Conservation (phyloP, 108 stramenopile genomes). For the Stephanodiscus triporus region DNA sequence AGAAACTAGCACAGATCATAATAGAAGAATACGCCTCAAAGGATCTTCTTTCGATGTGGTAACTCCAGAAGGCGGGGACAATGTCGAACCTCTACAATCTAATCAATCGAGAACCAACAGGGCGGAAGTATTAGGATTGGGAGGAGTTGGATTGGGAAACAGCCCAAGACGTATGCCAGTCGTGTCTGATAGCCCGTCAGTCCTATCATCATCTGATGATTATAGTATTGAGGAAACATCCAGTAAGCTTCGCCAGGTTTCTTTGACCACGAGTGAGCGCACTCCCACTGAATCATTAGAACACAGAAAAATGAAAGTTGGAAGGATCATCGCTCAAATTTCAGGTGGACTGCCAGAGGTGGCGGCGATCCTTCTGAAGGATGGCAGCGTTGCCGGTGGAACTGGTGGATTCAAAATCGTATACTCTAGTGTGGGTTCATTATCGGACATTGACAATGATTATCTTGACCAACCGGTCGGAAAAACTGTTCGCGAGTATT, state of each 20-base stretch:
- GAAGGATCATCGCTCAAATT: conserved; percentile 26
- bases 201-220: conserved; percentile 5
- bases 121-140: background rate
- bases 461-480: conserved; percentile 41
- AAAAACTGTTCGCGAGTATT: conserved; percentile 21
- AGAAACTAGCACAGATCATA: background rate
- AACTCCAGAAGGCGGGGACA: background rate
- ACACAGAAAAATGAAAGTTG: conserved; percentile 26
- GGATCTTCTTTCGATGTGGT: background rate
- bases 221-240: conserved; percentile 15
- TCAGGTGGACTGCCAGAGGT: conserved; percentile 33
- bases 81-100: background rate
- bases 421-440: conserved; percentile 6
- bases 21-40: background rate
- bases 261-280: background rate
- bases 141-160: background rate
- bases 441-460: conserved; percentile 22
- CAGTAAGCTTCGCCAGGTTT: background rate
- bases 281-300: background rate
- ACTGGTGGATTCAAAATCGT: conserved; percentile 17
- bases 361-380: conserved; percentile 21
- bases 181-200: background rate
- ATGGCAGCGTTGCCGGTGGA: conserved; percentile 13
- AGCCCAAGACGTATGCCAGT: conserved; percentile 5
- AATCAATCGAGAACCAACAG: background rate